A percentile compares a stretch with the other conserved stretches of the same genome.
phyloP scores from a whole-genome alignment of 805 yeast species.

The Myxozyma geophila region DNA sequence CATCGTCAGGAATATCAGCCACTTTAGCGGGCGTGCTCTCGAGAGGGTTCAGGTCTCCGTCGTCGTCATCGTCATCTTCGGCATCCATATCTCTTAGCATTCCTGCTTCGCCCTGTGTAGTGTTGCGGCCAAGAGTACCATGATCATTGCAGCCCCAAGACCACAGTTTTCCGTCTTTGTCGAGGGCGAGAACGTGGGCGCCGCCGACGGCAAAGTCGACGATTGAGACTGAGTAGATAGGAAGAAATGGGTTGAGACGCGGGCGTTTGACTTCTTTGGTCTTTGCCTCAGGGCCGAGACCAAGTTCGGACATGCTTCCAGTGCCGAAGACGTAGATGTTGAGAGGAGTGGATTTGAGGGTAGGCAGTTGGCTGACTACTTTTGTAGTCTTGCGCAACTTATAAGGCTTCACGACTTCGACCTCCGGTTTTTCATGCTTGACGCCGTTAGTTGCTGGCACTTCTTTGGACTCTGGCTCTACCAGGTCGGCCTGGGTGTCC shows the following conservation, averaged over 20 bases:
- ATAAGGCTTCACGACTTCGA: constrained; percentile 15
- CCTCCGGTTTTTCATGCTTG: background rate
- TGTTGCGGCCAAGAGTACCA: constrained; percentile 86
- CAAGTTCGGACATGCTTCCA: constrained; percentile 96
- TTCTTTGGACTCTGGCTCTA: background rate
- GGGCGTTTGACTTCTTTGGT: constrained; percentile 97
- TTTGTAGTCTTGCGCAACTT: constrained; percentile 23
- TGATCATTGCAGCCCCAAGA: constrained; percentile 98
- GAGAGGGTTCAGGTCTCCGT: constrained; percentile 82
- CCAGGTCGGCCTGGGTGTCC: constrained; percentile 18
- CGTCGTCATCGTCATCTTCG: constrained; percentile 65
- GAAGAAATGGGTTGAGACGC: constrained; percentile 78
- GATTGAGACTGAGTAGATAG: constrained; percentile 65
- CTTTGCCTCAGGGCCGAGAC: constrained; percentile 91
- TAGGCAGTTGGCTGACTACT: constrained; percentile 38
- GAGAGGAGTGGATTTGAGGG: constrained; percentile 53
- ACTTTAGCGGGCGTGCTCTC: constrained; percentile 90
- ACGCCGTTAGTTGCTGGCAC: background rate
- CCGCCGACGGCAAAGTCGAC: constrained; percentile 95
- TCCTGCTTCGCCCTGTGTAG: constrained; percentile 59
- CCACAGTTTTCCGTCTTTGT: constrained; percentile 79
- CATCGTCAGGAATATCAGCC: constrained; percentile 56
- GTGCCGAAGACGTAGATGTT: constrained; percentile 94
- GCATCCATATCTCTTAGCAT: constrained; percentile 68
- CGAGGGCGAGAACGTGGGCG: constrained; percentile 88